These are phyloP conservation scores for Camelina sativa DNA, from an alignment of 345 rosid genomes.

Conservation along the genomic window DNA sequence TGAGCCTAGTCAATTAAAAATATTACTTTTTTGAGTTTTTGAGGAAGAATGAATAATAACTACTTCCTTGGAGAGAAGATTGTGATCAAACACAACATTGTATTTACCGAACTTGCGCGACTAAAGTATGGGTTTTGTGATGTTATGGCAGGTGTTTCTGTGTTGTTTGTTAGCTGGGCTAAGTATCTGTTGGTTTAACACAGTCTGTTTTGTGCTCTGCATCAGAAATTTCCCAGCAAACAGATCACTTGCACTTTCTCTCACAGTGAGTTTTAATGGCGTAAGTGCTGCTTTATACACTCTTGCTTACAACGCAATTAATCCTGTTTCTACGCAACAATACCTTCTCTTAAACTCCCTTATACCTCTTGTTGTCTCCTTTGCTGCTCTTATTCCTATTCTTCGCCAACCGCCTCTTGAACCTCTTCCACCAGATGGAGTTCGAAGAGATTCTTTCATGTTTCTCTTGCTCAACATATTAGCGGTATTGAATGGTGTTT, in stretches of 20 bases:
- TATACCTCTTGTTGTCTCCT: constrained; percentile 65
- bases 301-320: constrained; percentile 74
- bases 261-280: constrained; percentile 92
- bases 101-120: neutral
- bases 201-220: constrained; percentile 93
- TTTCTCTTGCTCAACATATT: constrained; percentile 74
- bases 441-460: constrained; percentile 70
- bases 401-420: constrained; percentile 84
- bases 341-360: constrained; percentile 80
- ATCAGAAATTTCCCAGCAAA: constrained; percentile 76
- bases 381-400: constrained; percentile 73
- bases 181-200: constrained; percentile 99
- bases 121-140: constrained; percentile 21
- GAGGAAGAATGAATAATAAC: neutral
- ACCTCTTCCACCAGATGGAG: constrained; percentile 74
- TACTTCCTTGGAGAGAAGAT: neutral
- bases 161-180: constrained; percentile 87
- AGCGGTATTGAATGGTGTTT: constrained; percentile 75
- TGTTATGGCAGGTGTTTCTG: constrained; percentile 67
- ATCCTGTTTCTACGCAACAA: constrained; percentile 55
- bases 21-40: neutral
- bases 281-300: constrained; percentile 91
- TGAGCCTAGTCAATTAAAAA: neutral
- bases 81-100: neutral
- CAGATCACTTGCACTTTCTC: constrained; percentile 82